These are phyloP conservation scores for Coniosporium apollinis DNA, from an alignment of 495 filamentous ascomycete genomes.

Conservation along the genomic window DNA sequence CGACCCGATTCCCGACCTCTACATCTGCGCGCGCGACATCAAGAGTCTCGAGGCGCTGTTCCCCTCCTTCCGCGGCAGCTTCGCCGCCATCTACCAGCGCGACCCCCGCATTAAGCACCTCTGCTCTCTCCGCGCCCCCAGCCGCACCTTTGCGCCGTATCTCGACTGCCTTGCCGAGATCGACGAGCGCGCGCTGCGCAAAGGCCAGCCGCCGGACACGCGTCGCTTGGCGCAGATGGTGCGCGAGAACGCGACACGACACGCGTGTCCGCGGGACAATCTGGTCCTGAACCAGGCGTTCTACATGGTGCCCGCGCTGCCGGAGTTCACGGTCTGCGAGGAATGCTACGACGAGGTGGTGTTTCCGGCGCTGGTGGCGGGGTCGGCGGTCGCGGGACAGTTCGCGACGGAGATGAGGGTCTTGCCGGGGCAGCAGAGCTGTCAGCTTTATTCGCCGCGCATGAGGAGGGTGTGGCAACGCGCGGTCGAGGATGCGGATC, in stretches of 20 bases:
- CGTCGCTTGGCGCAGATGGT: slow-evolving; percentile 34
- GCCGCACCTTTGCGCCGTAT: slow-evolving; percentile 34
- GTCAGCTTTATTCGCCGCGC: slow-evolving; percentile 58
- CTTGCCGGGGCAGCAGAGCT: slow-evolving; percentile 36
- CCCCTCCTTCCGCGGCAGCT: slow-evolving; percentile 18
- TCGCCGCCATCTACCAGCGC: slow-evolving; percentile 11
- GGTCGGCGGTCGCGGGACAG: slow-evolving; percentile 27
- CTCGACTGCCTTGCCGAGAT: slow-evolving; percentile 42
- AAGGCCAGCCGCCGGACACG: slow-evolving; percentile 27
- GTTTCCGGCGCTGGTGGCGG: slow-evolving; percentile 38
- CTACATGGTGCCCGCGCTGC: slow-evolving; percentile 45
- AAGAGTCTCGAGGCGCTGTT: slow-evolving; percentile 20
- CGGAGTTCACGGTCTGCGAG: slow-evolving; percentile 51
- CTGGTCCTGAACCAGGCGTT: slow-evolving; percentile 32
- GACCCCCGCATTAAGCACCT: slow-evolving; percentile 1
- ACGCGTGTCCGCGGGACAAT: slow-evolving; percentile 38
- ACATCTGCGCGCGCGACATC: slow-evolving; percentile 23
- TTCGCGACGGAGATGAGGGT: slow-evolving; percentile 29
- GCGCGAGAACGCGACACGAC: slow-evolving; percentile 31
- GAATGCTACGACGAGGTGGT: slow-evolving; percentile 57
- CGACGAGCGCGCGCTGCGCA: slow-evolving; percentile 29
- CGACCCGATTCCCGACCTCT: slow-evolving; percentile 35
- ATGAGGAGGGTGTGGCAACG: slow-evolving; percentile 50
- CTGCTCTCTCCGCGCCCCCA: slow-evolving; percentile 14
- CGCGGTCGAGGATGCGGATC: slow-evolving; percentile 41